Evolutionary conservation across 495 filamentous ascomycete genomes (phyloP).

Genomic region (Aspergillus conjunctus): DNA sequence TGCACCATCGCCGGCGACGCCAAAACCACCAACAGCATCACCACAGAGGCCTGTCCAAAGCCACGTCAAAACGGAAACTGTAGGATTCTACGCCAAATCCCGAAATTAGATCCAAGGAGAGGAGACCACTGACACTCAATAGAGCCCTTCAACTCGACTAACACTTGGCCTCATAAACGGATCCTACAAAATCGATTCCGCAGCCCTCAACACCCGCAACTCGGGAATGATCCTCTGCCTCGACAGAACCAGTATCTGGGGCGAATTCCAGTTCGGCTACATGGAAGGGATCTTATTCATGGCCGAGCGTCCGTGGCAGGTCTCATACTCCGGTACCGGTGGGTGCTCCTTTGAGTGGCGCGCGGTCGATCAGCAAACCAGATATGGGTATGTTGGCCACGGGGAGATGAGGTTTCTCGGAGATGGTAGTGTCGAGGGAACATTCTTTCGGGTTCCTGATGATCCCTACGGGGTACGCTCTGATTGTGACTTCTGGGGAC

Average conservation of each 20-base stretch:
- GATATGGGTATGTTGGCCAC: neutral
- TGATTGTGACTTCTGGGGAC: slow-evolving; percentile 18
- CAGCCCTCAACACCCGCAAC: slow-evolving; percentile 2
- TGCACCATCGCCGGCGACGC: too few relatives aligned
- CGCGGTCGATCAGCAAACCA: neutral
- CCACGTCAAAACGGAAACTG: too few relatives aligned
- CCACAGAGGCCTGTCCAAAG: too few relatives aligned
- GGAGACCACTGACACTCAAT: neutral
- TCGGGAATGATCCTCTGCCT: slow-evolving; percentile 19
- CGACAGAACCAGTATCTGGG: slow-evolving; percentile 9
- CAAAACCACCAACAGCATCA: too few relatives aligned
- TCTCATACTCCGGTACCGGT: neutral
- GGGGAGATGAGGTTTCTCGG: slow-evolving; percentile 21
- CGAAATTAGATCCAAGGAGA: too few relatives aligned
- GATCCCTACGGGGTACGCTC: neutral
- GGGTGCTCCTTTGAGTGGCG: slow-evolving; percentile 15
- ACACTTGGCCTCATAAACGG: slow-evolving; percentile 12
- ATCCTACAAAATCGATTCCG: slow-evolving; percentile 15
- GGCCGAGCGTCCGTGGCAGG: slow-evolving; percentile 7
- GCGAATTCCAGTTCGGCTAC: slow-evolving; percentile 18
- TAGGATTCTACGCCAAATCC: too few relatives aligned
- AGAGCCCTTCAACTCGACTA: neutral
- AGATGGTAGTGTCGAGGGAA: slow-evolving; percentile 16
- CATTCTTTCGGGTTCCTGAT: slow-evolving; percentile 6
- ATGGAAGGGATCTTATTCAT: slow-evolving; percentile 20